phyloP scores from a whole-genome alignment of 108 stramenopile genomes.

The Fistulifera pelliculosa region DNA sequence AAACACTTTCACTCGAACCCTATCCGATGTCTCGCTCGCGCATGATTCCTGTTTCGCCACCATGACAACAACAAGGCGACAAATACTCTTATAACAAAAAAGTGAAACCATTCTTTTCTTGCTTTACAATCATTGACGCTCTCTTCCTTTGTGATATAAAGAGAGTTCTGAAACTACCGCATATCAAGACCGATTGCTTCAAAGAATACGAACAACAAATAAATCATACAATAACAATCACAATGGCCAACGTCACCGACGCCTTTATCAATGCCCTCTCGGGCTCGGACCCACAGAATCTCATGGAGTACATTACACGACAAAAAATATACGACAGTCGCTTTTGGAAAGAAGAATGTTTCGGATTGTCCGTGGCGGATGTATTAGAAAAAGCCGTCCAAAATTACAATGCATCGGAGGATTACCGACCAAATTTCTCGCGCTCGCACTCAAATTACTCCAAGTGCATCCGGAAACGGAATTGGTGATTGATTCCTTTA shows the following conservation, averaged over 20 bases:
- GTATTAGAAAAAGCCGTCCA: conserved; percentile 88
- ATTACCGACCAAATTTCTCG: conserved; percentile 93
- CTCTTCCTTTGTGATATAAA: too few relatives aligned
- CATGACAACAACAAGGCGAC: too few relatives aligned
- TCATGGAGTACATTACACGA: conserved; percentile 97
- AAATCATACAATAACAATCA: conserved; percentile 9
- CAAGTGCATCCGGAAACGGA: conserved; percentile 94
- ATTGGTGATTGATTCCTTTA: conserved; percentile 75
- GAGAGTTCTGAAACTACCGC: too few relatives aligned
- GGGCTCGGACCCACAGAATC: conserved; percentile 97
- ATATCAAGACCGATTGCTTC: too few relatives aligned
- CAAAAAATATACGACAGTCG: conserved; percentile 89
- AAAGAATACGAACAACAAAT: too few relatives aligned
- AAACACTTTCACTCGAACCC: too few relatives aligned
- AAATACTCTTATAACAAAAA: too few relatives aligned
- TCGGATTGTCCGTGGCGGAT: conserved; percentile 86
- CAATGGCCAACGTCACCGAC: conserved; percentile 89
- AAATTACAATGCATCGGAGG: conserved; percentile 75
- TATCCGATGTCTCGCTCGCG: too few relatives aligned
- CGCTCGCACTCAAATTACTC: conserved; percentile 89
- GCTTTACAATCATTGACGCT: too few relatives aligned
- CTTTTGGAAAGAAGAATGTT: conserved; percentile 87
- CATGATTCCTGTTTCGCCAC: too few relatives aligned
- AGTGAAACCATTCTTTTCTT: too few relatives aligned
- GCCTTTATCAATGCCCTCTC: conserved; percentile 84